These are phyloP conservation scores for Corchorus capsularis DNA, from an alignment of 345 rosid genomes.

Conservation along the genomic window DNA sequence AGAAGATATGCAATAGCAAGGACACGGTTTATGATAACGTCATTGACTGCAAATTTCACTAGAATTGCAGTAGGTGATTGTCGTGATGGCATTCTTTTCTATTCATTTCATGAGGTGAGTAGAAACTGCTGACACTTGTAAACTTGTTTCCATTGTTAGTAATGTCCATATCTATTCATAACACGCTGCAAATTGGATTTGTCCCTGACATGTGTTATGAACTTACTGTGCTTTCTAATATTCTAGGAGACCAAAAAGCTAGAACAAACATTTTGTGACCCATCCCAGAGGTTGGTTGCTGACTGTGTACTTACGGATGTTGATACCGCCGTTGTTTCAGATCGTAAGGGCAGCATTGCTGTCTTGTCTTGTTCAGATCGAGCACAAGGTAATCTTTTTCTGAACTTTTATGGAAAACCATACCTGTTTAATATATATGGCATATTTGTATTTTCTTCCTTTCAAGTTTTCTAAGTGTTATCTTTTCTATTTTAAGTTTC, in stretches of 20 bases:
- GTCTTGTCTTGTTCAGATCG: constrained; percentile 77
- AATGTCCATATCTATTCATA: not conserved
- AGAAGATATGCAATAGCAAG: constrained; percentile 73
- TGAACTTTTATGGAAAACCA: constrained; percentile 12
- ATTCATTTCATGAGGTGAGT: constrained; percentile 83
- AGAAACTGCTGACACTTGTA: constrained; percentile 14
- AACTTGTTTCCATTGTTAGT: not conserved
- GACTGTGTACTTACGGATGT: constrained; percentile 83
- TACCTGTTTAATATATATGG: not conserved
- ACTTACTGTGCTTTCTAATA: constrained; percentile 19
- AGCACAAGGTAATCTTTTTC: constrained; percentile 49
- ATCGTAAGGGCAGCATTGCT: constrained; percentile 94
- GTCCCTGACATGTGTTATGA: constrained; percentile 20
- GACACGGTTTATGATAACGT: constrained; percentile 89
- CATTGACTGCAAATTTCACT: constrained; percentile 70
- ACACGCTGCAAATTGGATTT: not conserved
- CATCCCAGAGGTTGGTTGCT: constrained; percentile 95
- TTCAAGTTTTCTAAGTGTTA: not conserved
- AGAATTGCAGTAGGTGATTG: constrained; percentile 98
- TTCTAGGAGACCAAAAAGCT: constrained; percentile 76
- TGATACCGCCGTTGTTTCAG: constrained; percentile 90
- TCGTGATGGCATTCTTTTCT: constrained; percentile 96
- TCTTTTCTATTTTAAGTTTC: not conserved
- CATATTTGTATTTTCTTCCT: not conserved
- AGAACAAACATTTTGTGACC: constrained; percentile 88